These are phyloP conservation scores for Trichocladium uniseriatum DNA, from an alignment of 495 filamentous ascomycete genomes.

Conservation along the genomic window DNA sequence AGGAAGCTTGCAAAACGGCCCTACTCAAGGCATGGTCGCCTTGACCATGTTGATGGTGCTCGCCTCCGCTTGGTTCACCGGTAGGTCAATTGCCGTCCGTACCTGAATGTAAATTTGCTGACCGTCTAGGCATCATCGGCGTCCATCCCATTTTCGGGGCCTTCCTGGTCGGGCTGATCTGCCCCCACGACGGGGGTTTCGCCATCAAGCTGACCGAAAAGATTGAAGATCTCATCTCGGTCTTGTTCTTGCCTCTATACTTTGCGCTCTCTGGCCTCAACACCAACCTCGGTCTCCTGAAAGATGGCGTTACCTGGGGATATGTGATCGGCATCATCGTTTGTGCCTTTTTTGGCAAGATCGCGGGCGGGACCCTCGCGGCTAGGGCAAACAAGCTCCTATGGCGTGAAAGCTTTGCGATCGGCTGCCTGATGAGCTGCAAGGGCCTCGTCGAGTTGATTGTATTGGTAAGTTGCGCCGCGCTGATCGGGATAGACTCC, in stretches of 20 bases:
- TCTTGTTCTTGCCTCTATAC: conserved; percentile 89
- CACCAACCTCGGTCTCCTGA: conserved; percentile 79
- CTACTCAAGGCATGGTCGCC: conserved; percentile 75
- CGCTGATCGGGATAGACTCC: neutral
- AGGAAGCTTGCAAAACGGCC: conserved; percentile 80
- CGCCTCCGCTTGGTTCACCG: conserved; percentile 87
- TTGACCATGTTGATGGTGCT: conserved; percentile 74
- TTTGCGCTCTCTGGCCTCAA: conserved; percentile 87
- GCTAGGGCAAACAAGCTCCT: conserved; percentile 68
- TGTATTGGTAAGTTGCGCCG: conserved; percentile 62
- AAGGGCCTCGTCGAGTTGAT: conserved; percentile 95
- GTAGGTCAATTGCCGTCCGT: conserved; percentile 18
- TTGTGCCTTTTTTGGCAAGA: conserved; percentile 79
- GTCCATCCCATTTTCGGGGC: conserved; percentile 79
- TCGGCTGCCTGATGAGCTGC: conserved; percentile 93
- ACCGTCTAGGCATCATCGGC: conserved; percentile 61
- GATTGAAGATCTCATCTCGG: conserved; percentile 82
- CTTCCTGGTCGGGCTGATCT: conserved; percentile 84
- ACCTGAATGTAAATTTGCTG: conserved; percentile 4
- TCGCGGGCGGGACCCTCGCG: conserved; percentile 74
- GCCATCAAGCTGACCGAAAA: conserved; percentile 93
- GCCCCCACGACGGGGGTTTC: conserved; percentile 90
- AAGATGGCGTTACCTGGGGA: conserved; percentile 78
- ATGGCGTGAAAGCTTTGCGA: conserved; percentile 88
- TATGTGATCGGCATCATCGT: conserved; percentile 82